A percentile compares a stretch with the other conserved stretches of the same genome.
Conservation (phyloP, 345 rosid species). For the Salix brachista region DNA sequence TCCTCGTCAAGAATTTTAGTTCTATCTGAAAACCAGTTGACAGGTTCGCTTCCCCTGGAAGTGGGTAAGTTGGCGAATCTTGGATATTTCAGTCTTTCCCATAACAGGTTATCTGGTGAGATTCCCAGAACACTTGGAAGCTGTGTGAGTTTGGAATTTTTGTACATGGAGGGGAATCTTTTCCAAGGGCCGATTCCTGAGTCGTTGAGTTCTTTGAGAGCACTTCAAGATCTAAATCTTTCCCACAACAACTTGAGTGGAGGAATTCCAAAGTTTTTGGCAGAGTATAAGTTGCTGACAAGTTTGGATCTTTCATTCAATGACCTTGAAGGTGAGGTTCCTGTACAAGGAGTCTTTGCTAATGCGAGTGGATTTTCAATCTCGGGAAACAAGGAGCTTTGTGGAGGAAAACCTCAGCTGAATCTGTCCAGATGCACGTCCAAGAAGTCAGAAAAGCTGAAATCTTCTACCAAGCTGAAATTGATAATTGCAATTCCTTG, state of each 20-base stretch:
- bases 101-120: slow-evolving; percentile 3
- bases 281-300: neutral
- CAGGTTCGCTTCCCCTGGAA: neutral
- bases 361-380: neutral
- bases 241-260: slow-evolving; percentile 15
- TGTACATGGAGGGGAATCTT: neutral
- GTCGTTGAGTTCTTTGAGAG: slow-evolving; percentile 2
- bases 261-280: neutral
- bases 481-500: neutral
- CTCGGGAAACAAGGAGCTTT: neutral
- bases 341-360: slow-evolving; percentile 1
- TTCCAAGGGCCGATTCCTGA: slow-evolving; percentile 9
- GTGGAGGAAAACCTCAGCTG: slow-evolving; percentile 10
- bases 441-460: neutral
- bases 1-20: neutral
- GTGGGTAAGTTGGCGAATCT: neutral
- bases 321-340: slow-evolving; percentile 6
- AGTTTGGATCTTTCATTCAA: slow-evolving; percentile 6
- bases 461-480: neutral
- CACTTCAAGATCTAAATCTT: neutral
- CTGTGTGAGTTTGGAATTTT: neutral
- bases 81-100: neutral
- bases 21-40: neutral
- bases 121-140: neutral
- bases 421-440: slow-evolving; percentile 1